Conservation (phyloP, 352 stramenopile species). For the Phytophthora lateralis region DNA sequence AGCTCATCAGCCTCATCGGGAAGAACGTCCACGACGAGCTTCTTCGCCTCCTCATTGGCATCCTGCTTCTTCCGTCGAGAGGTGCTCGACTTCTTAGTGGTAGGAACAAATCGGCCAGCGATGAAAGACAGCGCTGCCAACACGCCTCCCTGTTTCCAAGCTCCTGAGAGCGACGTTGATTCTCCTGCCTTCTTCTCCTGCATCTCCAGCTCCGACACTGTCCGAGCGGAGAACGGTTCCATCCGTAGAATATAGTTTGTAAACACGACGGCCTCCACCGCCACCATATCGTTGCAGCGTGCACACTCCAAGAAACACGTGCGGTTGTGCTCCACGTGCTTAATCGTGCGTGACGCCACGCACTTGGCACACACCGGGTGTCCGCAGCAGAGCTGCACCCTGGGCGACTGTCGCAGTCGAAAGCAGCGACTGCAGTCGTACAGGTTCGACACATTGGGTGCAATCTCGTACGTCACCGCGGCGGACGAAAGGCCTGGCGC, state of each 20-base stretch:
- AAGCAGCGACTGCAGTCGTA: conserved; percentile 70
- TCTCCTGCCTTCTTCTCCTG: conserved; percentile 4
- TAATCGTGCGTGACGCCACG: conserved; percentile 50
- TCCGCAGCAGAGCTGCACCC: conserved; percentile 70
- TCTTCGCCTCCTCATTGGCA: conserved; percentile 19
- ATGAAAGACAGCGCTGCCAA: conserved; percentile 52
- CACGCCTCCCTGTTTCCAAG: conserved; percentile 51
- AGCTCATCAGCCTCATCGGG: conserved; percentile 31
- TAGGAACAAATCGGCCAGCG: conserved; percentile 36
- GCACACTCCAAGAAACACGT: conserved; percentile 62
- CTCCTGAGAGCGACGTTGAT: conserved; percentile 18
- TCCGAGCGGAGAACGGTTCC: conserved; percentile 35
- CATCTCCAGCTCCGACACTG: conserved; percentile 38
- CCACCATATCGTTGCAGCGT: conserved; percentile 54
- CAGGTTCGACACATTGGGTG: conserved; percentile 44
- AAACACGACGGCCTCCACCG: conserved; percentile 67
- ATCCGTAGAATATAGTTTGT: conserved; percentile 59
- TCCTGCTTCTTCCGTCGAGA: conserved; percentile 21
- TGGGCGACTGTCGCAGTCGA: conserved; percentile 53
- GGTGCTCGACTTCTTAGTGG: not conserved
- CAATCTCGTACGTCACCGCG: conserved; percentile 38
- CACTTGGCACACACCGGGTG: conserved; percentile 67
- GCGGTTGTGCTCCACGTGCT: conserved; percentile 43
- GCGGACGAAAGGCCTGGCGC: conserved; percentile 12
- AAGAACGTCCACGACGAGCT: conserved; percentile 26